Conservation (phyloP, 1,284 basidiomycete genomes). For the Mycocalia duriaeana region DNA sequence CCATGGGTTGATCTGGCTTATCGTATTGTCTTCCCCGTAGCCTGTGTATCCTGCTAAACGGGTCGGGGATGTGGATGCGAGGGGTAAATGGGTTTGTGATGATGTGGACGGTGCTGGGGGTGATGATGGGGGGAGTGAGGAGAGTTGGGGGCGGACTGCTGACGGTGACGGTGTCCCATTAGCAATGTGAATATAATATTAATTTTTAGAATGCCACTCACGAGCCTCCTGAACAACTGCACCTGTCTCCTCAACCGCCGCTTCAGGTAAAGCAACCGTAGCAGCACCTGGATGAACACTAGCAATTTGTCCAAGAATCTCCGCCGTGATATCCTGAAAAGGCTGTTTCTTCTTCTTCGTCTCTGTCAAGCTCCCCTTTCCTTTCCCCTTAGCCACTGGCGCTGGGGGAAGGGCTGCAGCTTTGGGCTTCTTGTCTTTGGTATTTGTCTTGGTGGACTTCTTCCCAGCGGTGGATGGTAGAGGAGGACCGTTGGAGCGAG, state of each 20-base stretch:
- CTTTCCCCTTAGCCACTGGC: background rate
- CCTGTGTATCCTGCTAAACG: background rate
- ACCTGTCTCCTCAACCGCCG: too few relatives aligned
- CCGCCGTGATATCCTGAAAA: background rate
- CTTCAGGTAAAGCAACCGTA: background rate
- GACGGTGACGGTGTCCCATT: background rate
- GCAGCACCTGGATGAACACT: background rate
- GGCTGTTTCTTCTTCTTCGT: constrained; percentile 1
- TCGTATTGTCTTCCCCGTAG: background rate
- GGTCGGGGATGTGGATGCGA: background rate
- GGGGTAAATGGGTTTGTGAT: background rate
- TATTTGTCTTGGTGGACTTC: background rate
- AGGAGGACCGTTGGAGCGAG: background rate
- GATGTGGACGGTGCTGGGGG: background rate
- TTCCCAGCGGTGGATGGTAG: background rate
- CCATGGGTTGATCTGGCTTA: constrained; percentile 15
- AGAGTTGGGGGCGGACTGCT: background rate
- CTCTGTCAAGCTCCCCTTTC: background rate
- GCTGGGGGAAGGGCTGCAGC: background rate
- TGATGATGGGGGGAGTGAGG: background rate
- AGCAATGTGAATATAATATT: too few relatives aligned
- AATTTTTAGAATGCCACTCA: too few relatives aligned
- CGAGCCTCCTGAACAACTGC: too few relatives aligned
- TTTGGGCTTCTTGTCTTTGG: background rate
- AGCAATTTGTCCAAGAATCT: background rate